Evolutionary conservation across 164 flowering plant species (phyloP), one percentile per base, ranked within the genome.

Genomic region (Tetracentron sinense): DNA sequence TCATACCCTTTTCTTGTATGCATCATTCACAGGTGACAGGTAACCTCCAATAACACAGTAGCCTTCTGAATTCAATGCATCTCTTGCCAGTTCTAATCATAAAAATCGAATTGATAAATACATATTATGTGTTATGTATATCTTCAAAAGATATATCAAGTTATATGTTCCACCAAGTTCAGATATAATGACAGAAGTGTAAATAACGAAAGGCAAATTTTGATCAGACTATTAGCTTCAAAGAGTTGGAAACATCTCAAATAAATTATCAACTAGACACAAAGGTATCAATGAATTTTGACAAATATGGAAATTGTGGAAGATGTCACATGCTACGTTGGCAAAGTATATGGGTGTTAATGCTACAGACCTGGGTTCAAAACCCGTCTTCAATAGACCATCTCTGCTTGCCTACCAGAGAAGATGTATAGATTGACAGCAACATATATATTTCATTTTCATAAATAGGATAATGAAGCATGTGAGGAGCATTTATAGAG

Each of bases 1-100:
- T 74, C 70, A 60, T 74, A 92, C 98, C 87, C 38, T 74, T 71
- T 94, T 94, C 77, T 81, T 80, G 77, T 94, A 89, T 35, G 91
- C 85, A 77, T 87, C 97, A 76, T 89, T 91, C 31, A 84, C 97
- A 27, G 96, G 99, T 59, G 99, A 94, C 85, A 94, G 81, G 62
- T 94, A 94, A 42, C 85, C 97, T 56, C 92, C 98, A 72, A 86
- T 67, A 50, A 87, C 98, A 66, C 49, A 66, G 68, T 69, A 85
- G 20, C 97, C 96, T 55, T 84, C 83, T 1, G 77, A 70, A 51
- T 62, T 74, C 72, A 94, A 47, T 54, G 92, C 91, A 82, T 90
- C 97, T 67, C 90, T 90, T 64, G 98, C 97, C 74, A 94, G 68
- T 79, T 94, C 98, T 89, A 69, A 42, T 44, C 61, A 78, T n/a